A percentile compares a stretch with the other conserved stretches of the same genome.
Evolutionary conservation across 495 filamentous ascomycete genomes (phyloP).

Genomic region (Aspergillus panamensis): DNA sequence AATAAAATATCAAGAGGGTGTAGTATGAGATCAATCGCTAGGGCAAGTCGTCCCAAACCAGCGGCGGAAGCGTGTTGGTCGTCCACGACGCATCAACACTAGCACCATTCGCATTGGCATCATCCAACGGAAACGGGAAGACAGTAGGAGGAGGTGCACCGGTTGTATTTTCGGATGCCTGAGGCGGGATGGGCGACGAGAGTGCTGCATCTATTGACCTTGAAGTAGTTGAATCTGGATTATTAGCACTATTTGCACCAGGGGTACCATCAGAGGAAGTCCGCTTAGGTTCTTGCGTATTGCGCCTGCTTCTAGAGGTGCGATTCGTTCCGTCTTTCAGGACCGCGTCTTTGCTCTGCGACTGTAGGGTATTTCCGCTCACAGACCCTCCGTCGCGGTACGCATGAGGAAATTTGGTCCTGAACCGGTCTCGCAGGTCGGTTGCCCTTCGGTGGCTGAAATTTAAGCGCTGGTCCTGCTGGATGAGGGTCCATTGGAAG

Average conservation of each 20-base stretch:
- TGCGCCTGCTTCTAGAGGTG: background rate
- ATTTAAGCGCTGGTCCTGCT: conserved; percentile 63
- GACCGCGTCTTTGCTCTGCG: conserved; percentile 4
- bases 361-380: conserved; percentile 29
- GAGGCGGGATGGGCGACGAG: conserved; percentile 31
- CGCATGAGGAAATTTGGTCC: conserved; percentile 73
- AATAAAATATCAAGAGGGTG: background rate
- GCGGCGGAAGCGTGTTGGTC: conserved; percentile 44
- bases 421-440: conserved; percentile 77
- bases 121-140: conserved; percentile 38
- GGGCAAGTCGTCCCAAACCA: conserved; percentile 43
- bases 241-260: conserved; percentile 7
- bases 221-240: conserved; percentile 3
- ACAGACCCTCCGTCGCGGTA: conserved; percentile 55
- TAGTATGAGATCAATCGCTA: conserved; percentile 11
- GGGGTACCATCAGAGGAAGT: conserved; percentile 10
- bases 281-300: conserved; percentile 9
- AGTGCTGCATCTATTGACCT: conserved; percentile 31
- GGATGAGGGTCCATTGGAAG: conserved; percentile 76
- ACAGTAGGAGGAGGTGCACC: conserved; percentile 15
- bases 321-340: conserved; percentile 11
- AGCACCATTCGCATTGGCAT: conserved; percentile 23
- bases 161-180: conserved; percentile 23
- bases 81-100: conserved; percentile 32
- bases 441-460: conserved; percentile 66